phyloP scores from a whole-genome alignment of 768 basidiomycete species.

The Gyrodon lividus region DNA sequence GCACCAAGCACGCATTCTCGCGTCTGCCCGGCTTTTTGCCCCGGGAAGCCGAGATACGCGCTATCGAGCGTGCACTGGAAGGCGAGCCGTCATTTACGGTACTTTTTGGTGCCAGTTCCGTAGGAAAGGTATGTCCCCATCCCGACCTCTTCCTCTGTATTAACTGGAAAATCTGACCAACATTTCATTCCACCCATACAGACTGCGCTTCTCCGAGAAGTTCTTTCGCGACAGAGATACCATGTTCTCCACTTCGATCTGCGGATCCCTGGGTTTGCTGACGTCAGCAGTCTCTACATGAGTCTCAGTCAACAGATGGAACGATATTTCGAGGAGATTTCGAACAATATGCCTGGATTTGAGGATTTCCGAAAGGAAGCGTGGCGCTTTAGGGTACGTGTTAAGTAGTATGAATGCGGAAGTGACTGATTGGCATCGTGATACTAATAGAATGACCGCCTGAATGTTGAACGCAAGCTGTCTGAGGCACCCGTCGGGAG shows the following conservation, averaged over 20 bases:
- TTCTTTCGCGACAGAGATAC: conserved; percentile 64
- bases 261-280: conserved; percentile 81
- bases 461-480: conserved; percentile 65
- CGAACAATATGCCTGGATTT: conserved; percentile 57
- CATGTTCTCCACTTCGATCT: conserved; percentile 85
- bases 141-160: neutral
- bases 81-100: conserved; percentile 77
- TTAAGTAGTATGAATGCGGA: neutral
- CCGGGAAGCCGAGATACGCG: conserved; percentile 62
- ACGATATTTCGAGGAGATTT: conserved; percentile 69
- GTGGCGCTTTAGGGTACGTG: conserved; percentile 71
- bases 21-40: conserved; percentile 73
- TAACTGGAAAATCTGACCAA: neutral
- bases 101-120: conserved; percentile 76
- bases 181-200: conserved; percentile 24
- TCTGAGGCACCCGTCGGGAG: conserved; percentile 42
- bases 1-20: conserved; percentile 75
- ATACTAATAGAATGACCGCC: conserved; percentile 71
- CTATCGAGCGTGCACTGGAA: conserved; percentile 63
- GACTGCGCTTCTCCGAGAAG: conserved; percentile 78
- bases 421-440: conserved; percentile 3
- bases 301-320: conserved; percentile 82
- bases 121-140: conserved; percentile 62
- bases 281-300: conserved; percentile 72
- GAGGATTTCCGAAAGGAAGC: conserved; percentile 73